Base-by-base conservation (phyloP, 129 eudicot species). In the Apium graveolens region DNA sequence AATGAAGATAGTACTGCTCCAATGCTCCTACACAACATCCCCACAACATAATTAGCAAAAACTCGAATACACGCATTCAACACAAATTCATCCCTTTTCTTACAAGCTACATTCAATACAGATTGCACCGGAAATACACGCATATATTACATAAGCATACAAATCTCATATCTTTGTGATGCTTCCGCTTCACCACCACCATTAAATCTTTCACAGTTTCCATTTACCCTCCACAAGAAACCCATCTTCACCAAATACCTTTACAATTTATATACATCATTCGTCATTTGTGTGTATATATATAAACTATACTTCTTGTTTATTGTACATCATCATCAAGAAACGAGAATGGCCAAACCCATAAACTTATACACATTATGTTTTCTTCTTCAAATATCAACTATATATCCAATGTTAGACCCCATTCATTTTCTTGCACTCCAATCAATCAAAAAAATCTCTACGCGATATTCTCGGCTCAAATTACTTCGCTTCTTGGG, bases 401-500 rank as follows among this genome's bases (percentile, higher is more conserved):
- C 65, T 77, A 4, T 49, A 34, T 3, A 85, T 96, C 17, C 63
- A 21, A 84, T 92, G 70, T 65, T 92, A 41, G 89, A 90, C 62
- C 97, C 96, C 3, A 16, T 41, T n/a, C 93, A 92, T 81, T 92
- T 92, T 63, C 74, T 92, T 44, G 93, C 96, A 4, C 78, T 92
- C 6, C 97, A 92, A 74, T 80, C 90, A 8, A 85, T 92, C 34
- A 78, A 85, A 44, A 44, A 88, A 87, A 80, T 78, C 91, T 45
- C 75, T 92, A 16, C 76, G 84, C 41, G 97, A 92, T 60, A 75
- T 88, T 80, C 93, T 91, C 0, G 96, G 97, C 0, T 92, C 96
- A 2, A 80, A 84, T 53, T 90, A 76, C 77, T 86, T 93, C 34
- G 72, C 91, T 1, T 84, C 94, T 1, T 93, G 98, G 98, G 96